A percentile compares a stretch with the other conserved stretches of the same genome.
These are phyloP conservation scores for Trametes pubescens DNA, from an alignment of 1,284 basidiomycete species.

Conservation along the genomic window DNA sequence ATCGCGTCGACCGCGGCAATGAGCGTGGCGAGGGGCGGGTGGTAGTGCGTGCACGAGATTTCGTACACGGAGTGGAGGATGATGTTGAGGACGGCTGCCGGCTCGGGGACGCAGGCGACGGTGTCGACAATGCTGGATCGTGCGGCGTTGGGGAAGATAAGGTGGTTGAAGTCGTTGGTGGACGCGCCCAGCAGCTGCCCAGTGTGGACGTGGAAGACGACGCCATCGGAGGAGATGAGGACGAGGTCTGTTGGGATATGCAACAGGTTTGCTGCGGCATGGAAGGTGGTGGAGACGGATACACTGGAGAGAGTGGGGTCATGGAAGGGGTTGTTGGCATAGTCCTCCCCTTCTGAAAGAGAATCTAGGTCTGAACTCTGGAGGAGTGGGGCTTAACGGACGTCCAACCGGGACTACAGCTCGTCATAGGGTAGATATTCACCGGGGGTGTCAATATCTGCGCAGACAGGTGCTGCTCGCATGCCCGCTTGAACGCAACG, in stretches of 20 bases:
- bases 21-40: constrained; percentile 60
- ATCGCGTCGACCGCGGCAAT: constrained; percentile 56
- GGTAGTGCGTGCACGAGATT: constrained; percentile 67
- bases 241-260: constrained; percentile 23
- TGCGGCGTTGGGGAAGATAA: constrained; percentile 45
- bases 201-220: constrained; percentile 62
- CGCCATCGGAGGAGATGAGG: constrained; percentile 24
- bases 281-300: constrained; percentile 44
- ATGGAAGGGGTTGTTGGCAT: neutral
- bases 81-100: constrained; percentile 64
- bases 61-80: constrained; percentile 68
- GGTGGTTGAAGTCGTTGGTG: constrained; percentile 59
- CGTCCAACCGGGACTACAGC: neutral
- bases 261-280: constrained; percentile 35
- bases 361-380: neutral
- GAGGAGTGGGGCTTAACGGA: neutral
- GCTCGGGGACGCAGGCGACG: constrained; percentile 57
- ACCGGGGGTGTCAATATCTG: neutral
- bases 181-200: constrained; percentile 58
- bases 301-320: neutral
- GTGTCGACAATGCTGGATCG: constrained; percentile 22
- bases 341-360: neutral
- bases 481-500: neutral
- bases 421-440: neutral
- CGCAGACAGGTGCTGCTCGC: neutral